Evolutionary conservation across 768 basidiomycete species (phyloP).

Genomic region (Lentinula guzmanii): DNA sequence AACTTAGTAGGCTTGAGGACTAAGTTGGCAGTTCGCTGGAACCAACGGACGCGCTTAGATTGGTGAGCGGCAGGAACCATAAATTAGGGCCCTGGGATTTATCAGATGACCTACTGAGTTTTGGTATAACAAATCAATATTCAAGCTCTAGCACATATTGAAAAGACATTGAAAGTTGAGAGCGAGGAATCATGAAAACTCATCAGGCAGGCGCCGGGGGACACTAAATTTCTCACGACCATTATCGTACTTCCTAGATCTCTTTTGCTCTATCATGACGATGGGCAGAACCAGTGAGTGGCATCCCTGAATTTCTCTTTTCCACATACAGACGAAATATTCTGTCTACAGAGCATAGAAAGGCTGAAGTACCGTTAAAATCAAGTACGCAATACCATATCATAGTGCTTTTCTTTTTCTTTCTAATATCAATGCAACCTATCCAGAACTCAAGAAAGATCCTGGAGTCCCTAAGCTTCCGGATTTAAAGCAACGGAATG

Average conservation of each 20-base stretch:
- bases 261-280: slow-evolving; percentile 12
- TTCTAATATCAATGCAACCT: not conserved
- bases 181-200: no score
- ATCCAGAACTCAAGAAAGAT: slow-evolving; percentile 78
- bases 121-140: no score
- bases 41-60: no score
- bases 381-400: slow-evolving; percentile 9
- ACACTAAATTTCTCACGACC: no score
- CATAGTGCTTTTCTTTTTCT: not conserved
- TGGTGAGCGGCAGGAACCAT: no score
- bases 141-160: no score
- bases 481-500: slow-evolving; percentile 55
- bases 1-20: no score
- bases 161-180: no score
- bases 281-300: slow-evolving; percentile 39
- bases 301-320: not conserved
- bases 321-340: not conserved
- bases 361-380: slow-evolving; percentile 29
- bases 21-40: no score
- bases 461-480: slow-evolving; percentile 84
- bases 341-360: slow-evolving; percentile 27
- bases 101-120: no score
- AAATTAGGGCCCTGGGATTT: no score
- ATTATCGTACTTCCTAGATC: not conserved
- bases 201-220: no score